Evolutionary conservation across 768 basidiomycete genomes (phyloP), one percentile per base, ranked within the genome.

Genomic region (Lactarius hatsudake): DNA sequence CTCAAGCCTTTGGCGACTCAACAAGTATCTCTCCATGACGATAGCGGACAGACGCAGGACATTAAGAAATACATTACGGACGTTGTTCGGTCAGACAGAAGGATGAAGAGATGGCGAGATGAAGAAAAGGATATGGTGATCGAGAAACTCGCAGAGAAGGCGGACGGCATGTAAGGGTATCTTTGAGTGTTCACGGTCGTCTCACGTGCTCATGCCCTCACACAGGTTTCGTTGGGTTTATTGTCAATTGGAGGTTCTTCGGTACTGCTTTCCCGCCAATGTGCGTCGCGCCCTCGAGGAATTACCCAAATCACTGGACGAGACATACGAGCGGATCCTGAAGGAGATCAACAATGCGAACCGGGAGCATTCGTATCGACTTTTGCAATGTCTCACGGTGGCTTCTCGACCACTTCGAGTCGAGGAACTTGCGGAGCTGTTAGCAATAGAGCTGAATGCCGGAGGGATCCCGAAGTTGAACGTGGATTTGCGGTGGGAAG

Each of bases 251-350:
- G 48, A 51, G 64, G 59, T 12, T 7, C 56, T 17, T 38, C 58
- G 15, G 36, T 28, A 40, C 28, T 65, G 10, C 48, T 59, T n/a
- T 26, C 56, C 57, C 1, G 5, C 42, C 2, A 45, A 42, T 28
- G 7, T 63, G 38, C 53, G 30, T 28, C 28, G 4, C 3, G 10
- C 23, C 3, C 62, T 63, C 7, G 20, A 40, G 0, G 40, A 63
- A 43, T 63, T 63, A 12, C 62, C 62, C 1, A 28, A 42, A 30
- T 55, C 53, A 10, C 28, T 63, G 54, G 62, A 63, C 7, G 62
- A 43, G 18, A 63, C 62, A 0, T 63, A 63, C 32, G 15, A 42
- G 7, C 62, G 54, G 2, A 42, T 63, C 36, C 40, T 63, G 30
- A 28, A 30, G 26, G 38, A 56, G 55, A 63, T 63, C 5, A 10